A percentile compares a stretch with the other conserved stretches of the same genome.
Conservation (phyloP, 495 filamentous ascomycete species). For the Tuber brumale region DNA sequence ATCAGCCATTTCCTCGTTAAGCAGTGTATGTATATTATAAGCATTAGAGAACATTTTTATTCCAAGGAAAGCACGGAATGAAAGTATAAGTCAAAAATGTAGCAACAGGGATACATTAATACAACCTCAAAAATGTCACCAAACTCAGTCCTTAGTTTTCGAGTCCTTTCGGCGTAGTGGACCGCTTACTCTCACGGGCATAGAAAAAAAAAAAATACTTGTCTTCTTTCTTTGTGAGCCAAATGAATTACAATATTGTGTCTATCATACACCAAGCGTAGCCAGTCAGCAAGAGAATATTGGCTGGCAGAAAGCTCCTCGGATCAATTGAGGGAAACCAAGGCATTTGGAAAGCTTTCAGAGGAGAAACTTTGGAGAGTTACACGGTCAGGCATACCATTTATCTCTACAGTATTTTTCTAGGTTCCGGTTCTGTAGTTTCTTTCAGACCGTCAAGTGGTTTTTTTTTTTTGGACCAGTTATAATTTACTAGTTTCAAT, state of each 20-base stretch:
- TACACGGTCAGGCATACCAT: background rate
- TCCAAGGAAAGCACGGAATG: constrained; percentile 43
- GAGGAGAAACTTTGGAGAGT: constrained; percentile 43
- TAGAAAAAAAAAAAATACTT: constrained; percentile 50
- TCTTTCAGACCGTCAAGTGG: too few relatives aligned
- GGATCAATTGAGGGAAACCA: constrained; percentile 15
- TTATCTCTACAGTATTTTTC: too few relatives aligned
- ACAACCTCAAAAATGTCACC: constrained; percentile 57
- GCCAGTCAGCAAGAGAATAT: constrained; percentile 45
- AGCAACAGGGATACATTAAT: constrained; percentile 58
- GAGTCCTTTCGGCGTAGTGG: constrained; percentile 44
- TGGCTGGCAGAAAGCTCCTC: constrained; percentile 40
- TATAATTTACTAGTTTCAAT: too few relatives aligned
- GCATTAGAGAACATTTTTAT: background rate
- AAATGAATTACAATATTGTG: constrained; percentile 40
- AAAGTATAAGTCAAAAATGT: constrained; percentile 47
- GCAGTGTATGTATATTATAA: too few relatives aligned
- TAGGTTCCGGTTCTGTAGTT: too few relatives aligned
- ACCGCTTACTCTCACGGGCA: constrained; percentile 45
- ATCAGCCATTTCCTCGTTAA: background rate
- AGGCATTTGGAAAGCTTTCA: constrained; percentile 36
- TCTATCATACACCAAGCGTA: constrained; percentile 45
- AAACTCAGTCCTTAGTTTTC: constrained; percentile 51
- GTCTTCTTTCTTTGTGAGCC: constrained; percentile 50
- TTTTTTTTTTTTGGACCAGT: too few relatives aligned